Conservation (phyloP, 2,329 filamentous ascomycete genomes). For the Polychaeton citri region DNA sequence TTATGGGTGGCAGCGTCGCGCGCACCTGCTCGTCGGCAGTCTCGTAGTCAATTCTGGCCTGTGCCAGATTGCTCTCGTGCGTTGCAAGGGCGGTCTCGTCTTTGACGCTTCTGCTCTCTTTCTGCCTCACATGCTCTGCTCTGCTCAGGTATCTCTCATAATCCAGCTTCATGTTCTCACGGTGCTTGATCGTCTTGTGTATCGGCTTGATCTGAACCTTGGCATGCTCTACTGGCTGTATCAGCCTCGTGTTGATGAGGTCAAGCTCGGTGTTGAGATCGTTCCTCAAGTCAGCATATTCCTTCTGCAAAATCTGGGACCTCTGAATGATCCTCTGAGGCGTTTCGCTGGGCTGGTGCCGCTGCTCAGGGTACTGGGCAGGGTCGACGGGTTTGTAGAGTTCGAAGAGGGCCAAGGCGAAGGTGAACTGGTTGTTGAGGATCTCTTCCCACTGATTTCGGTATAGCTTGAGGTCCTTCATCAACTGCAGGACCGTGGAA, state of each 20-base stretch:
- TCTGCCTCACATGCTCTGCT: slow-evolving; percentile 56
- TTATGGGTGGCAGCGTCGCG: slow-evolving; percentile 56
- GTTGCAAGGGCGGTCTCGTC: slow-evolving; percentile 61
- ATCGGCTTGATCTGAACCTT: slow-evolving; percentile 57
- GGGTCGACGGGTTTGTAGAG: slow-evolving; percentile 67
- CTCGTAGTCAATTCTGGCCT: slow-evolving; percentile 55
- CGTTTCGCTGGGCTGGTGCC: slow-evolving; percentile 45
- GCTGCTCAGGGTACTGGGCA: slow-evolving; percentile 39
- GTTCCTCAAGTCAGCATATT: slow-evolving; percentile 55
- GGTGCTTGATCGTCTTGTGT: slow-evolving; percentile 72
- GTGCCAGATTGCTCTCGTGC: slow-evolving; percentile 55
- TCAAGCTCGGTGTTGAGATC: slow-evolving; percentile 60
- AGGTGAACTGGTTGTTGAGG: slow-evolving; percentile 52
- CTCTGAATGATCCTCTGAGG: slow-evolving; percentile 50
- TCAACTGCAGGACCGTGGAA: slow-evolving; percentile 41
- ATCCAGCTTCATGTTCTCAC: slow-evolving; percentile 70
- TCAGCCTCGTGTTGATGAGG: slow-evolving; percentile 56
- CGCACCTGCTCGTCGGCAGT: slow-evolving; percentile 62
- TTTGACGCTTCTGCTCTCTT: slow-evolving; percentile 55
- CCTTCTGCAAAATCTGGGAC: slow-evolving; percentile 49
- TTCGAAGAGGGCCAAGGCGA: slow-evolving; percentile 54
- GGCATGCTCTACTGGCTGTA: slow-evolving; percentile 56
- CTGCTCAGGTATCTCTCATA: slow-evolving; percentile 66
- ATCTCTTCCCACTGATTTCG: slow-evolving; percentile 66
- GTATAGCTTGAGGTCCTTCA: slow-evolving; percentile 64